Conservation (phyloP, 306 rosid species). For the Medicago ruthenica region DNA sequence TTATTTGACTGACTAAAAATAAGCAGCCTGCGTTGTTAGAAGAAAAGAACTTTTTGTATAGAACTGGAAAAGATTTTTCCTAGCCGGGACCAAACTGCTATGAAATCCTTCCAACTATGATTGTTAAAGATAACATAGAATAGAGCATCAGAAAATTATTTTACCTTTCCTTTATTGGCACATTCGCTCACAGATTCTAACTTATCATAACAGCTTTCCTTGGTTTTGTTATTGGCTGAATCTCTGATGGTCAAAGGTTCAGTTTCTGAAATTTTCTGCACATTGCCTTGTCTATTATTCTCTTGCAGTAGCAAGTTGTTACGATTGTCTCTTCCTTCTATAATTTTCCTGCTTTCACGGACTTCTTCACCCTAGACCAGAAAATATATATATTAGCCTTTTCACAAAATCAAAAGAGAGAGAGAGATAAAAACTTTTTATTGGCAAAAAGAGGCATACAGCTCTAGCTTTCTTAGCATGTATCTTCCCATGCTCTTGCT, state of each 20-base stretch:
- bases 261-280: constrained; percentile 44
- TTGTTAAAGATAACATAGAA: constrained; percentile 29
- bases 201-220: constrained; percentile 45
- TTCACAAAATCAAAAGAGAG: constrained; percentile 31
- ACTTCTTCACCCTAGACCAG: constrained; percentile 63
- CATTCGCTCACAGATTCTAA: constrained; percentile 39
- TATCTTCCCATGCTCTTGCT: constrained; percentile 63
- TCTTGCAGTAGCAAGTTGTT: constrained; percentile 48
- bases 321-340: constrained; percentile 45
- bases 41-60: constrained; percentile 22
- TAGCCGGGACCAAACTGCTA: constrained; percentile 28
- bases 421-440: constrained; percentile 2
- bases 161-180: constrained; percentile 57
- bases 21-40: constrained; percentile 19
- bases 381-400: constrained; percentile 41
- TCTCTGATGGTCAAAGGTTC: constrained; percentile 43
- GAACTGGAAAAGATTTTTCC: not conserved
- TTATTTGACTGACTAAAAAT: constrained; percentile 1
- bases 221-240: constrained; percentile 43
- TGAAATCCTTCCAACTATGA: constrained; percentile 32
- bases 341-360: constrained; percentile 50
- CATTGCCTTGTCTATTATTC: constrained; percentile 34
- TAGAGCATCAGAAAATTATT: constrained; percentile 21
- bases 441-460: constrained; percentile 32
- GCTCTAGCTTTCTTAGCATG: constrained; percentile 42